Conservation (phyloP, 345 rosid genomes). For the Syzygium aqueum region DNA sequence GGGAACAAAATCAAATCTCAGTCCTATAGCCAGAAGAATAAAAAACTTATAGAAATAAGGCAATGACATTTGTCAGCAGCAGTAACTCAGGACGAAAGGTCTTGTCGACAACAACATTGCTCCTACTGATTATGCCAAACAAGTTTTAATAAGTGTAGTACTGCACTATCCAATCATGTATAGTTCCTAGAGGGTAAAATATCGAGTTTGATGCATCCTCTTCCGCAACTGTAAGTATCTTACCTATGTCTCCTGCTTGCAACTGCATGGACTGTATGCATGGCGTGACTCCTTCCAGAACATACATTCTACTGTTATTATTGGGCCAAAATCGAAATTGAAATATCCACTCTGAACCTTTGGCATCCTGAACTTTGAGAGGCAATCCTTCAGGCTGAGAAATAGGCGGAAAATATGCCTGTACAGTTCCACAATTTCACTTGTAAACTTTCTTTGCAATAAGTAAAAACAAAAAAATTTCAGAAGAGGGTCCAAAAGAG, state of each 20-base stretch:
- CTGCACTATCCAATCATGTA: neutral
- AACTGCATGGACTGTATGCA: conserved; percentile 90
- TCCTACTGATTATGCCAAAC: neutral
- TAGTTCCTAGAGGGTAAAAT: neutral
- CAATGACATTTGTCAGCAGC: neutral
- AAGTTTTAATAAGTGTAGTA: neutral
- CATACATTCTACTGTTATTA: conserved; percentile 88
- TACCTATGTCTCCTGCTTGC: conserved; percentile 98
- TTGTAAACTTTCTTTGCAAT: neutral
- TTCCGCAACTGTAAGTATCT: neutral
- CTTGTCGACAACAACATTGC: neutral
- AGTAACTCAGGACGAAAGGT: neutral
- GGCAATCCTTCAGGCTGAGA: conserved; percentile 88
- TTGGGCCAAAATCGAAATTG: conserved; percentile 97
- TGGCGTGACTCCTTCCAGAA: conserved; percentile 86
- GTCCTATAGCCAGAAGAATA: conserved; percentile 1
- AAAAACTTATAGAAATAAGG: neutral
- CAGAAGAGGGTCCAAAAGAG: neutral
- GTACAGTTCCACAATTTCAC: conserved; percentile 1
- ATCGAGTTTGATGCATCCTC: neutral
- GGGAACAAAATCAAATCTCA: conserved; percentile 10
- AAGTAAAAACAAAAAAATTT: neutral
- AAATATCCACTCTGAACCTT: conserved; percentile 93
- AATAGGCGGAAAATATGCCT: conserved; percentile 88
- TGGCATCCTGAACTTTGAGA: conserved; percentile 83